These are phyloP conservation scores for Hyphopichia pseudoburtonii DNA, from an alignment of 1,139 yeast genomes.

Conservation along the genomic window DNA sequence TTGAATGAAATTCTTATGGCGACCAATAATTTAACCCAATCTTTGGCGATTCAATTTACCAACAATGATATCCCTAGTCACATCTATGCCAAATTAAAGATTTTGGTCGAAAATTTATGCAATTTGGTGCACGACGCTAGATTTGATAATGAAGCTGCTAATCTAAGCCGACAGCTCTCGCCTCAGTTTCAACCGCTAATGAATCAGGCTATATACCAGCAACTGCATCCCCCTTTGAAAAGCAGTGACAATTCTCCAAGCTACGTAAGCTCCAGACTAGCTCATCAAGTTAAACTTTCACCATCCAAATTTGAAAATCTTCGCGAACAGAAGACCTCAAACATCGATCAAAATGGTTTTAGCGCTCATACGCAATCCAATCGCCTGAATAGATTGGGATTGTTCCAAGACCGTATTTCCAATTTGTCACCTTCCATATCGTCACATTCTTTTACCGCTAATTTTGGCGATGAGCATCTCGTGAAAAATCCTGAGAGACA, in stretches of 20 bases:
- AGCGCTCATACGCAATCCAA: too few species aligned
- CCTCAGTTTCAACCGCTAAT: too few species aligned
- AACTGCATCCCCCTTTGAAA: not conserved
- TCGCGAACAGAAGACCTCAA: too few species aligned
- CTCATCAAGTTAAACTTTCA: too few species aligned
- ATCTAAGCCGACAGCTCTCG: not conserved
- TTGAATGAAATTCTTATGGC: constrained; percentile 6
- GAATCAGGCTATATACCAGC: too few species aligned
- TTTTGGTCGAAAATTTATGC: constrained; percentile 7
- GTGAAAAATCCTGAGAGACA: not conserved
- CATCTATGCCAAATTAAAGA: constrained; percentile 3
- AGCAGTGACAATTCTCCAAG: constrained; percentile 1
- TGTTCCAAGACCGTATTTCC: constrained; percentile 15
- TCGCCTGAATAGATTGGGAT: constrained; percentile 8
- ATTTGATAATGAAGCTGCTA: not conserved
- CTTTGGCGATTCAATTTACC: constrained; percentile 7
- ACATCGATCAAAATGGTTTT: not conserved
- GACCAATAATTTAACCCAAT: constrained; percentile 5
- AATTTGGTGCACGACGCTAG: constrained; percentile 3
- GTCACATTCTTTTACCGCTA: constrained; percentile 8
- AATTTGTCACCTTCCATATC: constrained; percentile 16
- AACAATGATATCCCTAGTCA: constrained; percentile 5
- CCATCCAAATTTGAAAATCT: too few species aligned
- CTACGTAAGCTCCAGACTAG: not conserved
- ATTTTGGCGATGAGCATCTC: constrained; percentile 1